Conservation (phyloP, 257 asterid species). For the Eucommia ulmoides region DNA sequence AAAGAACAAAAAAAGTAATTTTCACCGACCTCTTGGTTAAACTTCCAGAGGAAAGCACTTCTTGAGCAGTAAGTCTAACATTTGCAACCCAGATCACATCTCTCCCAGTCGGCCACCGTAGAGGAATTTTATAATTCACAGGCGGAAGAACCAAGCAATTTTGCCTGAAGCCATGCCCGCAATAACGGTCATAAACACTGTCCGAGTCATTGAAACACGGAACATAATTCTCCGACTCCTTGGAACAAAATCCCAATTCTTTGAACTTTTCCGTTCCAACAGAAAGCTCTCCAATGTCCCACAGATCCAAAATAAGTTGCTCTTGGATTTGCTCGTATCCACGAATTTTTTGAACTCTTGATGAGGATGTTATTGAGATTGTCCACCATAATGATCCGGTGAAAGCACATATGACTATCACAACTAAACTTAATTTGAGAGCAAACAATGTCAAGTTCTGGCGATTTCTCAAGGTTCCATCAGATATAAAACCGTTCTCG, state of each 20-base stretch:
- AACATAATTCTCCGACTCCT: constrained; percentile 67
- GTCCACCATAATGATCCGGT: constrained; percentile 96
- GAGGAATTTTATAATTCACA: constrained; percentile 66
- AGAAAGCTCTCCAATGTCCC: constrained; percentile 86
- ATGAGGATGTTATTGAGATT: constrained; percentile 49
- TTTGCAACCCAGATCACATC: constrained; percentile 95
- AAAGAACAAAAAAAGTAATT: too few species aligned
- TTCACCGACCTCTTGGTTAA: constrained; percentile 75
- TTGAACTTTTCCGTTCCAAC: constrained; percentile 46
- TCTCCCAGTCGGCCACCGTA: constrained; percentile 89
- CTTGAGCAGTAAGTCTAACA: constrained; percentile 94
- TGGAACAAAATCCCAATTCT: constrained; percentile 72
- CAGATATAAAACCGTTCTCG: constrained; percentile 60
- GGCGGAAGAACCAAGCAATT: constrained; percentile 86
- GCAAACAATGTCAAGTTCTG: constrained; percentile 39
- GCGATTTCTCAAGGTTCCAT: constrained; percentile 46
- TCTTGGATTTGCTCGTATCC: constrained; percentile 83
- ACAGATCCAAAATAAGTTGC: constrained; percentile 65
- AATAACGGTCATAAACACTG: constrained; percentile 56
- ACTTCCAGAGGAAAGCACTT: constrained; percentile 93
- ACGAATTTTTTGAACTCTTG: constrained; percentile 61
- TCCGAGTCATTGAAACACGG: constrained; percentile 87
- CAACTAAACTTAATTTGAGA: constrained; percentile 58
- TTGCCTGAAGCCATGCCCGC: constrained; percentile 40
- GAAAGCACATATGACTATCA: constrained; percentile 68